These are phyloP conservation scores for Cicer yamashitae DNA, from an alignment of 306 rosid genomes.

Conservation along the genomic window DNA sequence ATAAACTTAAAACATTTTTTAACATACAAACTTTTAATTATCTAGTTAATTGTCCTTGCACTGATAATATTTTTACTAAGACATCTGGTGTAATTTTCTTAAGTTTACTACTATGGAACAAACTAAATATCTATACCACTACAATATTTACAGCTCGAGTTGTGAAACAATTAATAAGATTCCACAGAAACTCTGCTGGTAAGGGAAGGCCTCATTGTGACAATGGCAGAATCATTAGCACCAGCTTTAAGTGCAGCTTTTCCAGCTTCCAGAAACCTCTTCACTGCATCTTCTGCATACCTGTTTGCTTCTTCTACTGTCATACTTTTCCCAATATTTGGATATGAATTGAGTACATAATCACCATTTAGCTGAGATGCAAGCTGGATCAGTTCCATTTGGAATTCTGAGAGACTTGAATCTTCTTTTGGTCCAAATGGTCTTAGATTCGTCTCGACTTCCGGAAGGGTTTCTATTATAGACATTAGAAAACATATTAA, in stretches of 20 bases:
- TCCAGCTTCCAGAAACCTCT: constrained; percentile 90
- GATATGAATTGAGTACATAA: constrained; percentile 73
- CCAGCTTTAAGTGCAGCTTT: constrained; percentile 83
- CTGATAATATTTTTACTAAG: constrained; percentile 36
- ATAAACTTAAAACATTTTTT: constrained; percentile 16
- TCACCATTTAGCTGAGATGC: constrained; percentile 98
- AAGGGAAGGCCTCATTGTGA: constrained; percentile 93
- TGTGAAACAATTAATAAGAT: constrained; percentile 51
- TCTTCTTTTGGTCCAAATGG: constrained; percentile 78
- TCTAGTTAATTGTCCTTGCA: constrained; percentile 30
- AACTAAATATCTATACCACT: constrained; percentile 26
- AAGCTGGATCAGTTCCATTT: constrained; percentile 84
- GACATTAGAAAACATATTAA: constrained; percentile 22
- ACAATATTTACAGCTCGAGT: constrained; percentile 38
- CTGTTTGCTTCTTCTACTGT: constrained; percentile 79
- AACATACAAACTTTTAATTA: constrained; percentile 9
- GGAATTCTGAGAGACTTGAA: constrained; percentile 81
- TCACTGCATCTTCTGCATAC: constrained; percentile 94
- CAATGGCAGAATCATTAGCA: constrained; percentile 83
- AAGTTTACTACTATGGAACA: constrained; percentile 23
- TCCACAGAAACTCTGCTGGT: constrained; percentile 65
- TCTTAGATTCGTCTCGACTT: constrained; percentile 66
- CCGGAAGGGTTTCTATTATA: constrained; percentile 75
- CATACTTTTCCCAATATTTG: constrained; percentile 76
- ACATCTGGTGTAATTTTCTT: neutral